These are phyloP conservation scores for Rugonectria rugulosa DNA, from an alignment of 2,329 filamentous ascomycete species.

Conservation along the genomic window DNA sequence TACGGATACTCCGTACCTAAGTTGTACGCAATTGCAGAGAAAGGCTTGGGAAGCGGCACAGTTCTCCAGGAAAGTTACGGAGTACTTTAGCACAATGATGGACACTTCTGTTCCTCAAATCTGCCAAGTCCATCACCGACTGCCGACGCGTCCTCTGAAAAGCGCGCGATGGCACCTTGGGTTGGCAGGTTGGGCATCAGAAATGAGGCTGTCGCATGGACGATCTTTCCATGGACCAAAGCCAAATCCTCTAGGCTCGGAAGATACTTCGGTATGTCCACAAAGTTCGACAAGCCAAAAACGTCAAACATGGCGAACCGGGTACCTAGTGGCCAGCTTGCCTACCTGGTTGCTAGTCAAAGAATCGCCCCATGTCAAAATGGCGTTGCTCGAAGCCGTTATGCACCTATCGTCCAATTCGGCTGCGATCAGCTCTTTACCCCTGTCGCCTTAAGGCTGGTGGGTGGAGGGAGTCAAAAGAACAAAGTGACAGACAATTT, in stretches of 20 bases:
- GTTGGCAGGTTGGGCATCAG: background rate
- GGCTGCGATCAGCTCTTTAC: slow-evolving; percentile 30
- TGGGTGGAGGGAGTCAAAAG: background rate
- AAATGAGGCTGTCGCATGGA: slow-evolving; percentile 5
- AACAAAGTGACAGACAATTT: background rate
- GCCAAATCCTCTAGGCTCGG: slow-evolving; percentile 9
- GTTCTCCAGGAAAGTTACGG: background rate
- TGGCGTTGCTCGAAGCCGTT: slow-evolving; percentile 32
- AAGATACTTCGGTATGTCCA: slow-evolving; percentile 1
- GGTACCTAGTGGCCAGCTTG: too few relatives aligned
- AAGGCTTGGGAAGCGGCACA: background rate
- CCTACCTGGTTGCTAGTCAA: too few relatives aligned
- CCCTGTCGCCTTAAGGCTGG: slow-evolving; percentile 7
- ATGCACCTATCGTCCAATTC: slow-evolving; percentile 26
- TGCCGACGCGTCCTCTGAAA: slow-evolving; percentile 11
- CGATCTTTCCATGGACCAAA: slow-evolving; percentile 6
- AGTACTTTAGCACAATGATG: slow-evolving; percentile 1
- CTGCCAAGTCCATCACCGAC: slow-evolving; percentile 1
- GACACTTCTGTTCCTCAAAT: background rate
- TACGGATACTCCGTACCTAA: too few relatives aligned
- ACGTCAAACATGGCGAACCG: slow-evolving; percentile 24
- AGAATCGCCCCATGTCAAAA: slow-evolving; percentile 27
- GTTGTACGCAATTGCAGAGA: too few relatives aligned
- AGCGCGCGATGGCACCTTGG: slow-evolving; percentile 13
- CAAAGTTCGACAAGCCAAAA: slow-evolving; percentile 12